Base-by-base conservation (phyloP, 169 alveolate species). In the Plasmodium berghei region DNA sequence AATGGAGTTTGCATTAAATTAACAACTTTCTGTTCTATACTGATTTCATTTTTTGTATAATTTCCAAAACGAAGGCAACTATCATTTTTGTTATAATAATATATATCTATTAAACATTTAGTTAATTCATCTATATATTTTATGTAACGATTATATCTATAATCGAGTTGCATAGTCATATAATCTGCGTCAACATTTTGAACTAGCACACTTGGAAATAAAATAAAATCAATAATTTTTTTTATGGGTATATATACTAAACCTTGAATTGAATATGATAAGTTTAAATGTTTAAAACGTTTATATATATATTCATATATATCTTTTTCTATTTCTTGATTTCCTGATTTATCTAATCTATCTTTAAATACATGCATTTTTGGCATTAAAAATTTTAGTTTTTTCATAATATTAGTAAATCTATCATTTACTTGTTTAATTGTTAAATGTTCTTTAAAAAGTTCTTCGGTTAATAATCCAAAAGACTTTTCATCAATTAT, bases 1-100 rank as follows among this genome's bases (percentile, higher is more conserved):
- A 66, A 80, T 9, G 90, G 90, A 4, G 71, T 40, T 22, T 80
- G 90, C 42, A 80, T 9, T 22, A 80, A 3, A 10, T 66, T 80
- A 0, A 80, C 24, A 9, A 80, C 12, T 18, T 67, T 54, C 20
- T 80, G 90, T 49, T 64, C 90, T 12, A 18, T 9, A 2, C 56
- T 10, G 1, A 67, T 16, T 34, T 64, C 48, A 18, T 80, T 61
- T 24, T 80, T 20, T 12, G 73, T 24, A 22, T 52, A 80, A 9
- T 5, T 46, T 0, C 90, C 90, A 55, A 80, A 80, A 0, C 6
- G 20, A 16, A 52, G 58, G 16, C 90, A 80, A 14, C 22, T 22
- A 1, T 66, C 22, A 26, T 34, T 54, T 20, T 66, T 83, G 16
- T 80, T 64, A 9, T 22, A 66, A 48, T 67, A 42, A 63, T 80